Conservation (phyloP, 2,329 filamentous ascomycete genomes). For the Dactylellina parvicollis region DNA sequence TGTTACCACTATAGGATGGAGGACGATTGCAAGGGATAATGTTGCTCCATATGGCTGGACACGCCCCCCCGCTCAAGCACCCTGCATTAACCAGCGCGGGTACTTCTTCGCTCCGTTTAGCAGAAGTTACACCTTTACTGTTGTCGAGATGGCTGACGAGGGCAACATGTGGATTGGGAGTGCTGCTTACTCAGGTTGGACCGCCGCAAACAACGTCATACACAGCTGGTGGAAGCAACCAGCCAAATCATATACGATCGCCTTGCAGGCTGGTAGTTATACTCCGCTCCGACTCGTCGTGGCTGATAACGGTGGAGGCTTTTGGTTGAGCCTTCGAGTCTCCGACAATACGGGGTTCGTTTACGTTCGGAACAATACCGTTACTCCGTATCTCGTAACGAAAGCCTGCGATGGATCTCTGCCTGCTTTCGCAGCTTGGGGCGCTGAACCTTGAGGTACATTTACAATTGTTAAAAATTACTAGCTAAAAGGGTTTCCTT, state of each 20-base stretch:
- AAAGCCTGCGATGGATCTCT: no score
- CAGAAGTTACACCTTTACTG: not conserved
- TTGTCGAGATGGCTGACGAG: not conserved
- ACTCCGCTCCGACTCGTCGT: not conserved
- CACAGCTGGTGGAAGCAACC: not conserved
- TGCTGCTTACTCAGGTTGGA: not conserved
- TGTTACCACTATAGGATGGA: not conserved
- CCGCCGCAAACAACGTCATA: not conserved
- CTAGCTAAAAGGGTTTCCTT: not conserved
- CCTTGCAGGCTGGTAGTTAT: not conserved
- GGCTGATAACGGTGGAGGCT: not conserved
- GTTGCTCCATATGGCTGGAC: not conserved
- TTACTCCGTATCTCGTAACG: no score
- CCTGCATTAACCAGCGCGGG: not conserved
- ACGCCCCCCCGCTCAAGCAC: not conserved
- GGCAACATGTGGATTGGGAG: not conserved
- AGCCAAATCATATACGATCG: not conserved
- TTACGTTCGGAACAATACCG: no score
- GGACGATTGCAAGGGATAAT: not conserved
- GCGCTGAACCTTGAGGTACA: no score
- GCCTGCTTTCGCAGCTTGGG: no score
- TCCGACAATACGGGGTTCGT: no score
- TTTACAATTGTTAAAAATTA: no score
- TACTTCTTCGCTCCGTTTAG: not conserved
- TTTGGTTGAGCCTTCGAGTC: not conserved